A percentile compares a stretch with the other conserved stretches of the same genome.
These are phyloP conservation scores for Striga asiatica DNA, from an alignment of 257 asterid species.

Conservation along the genomic window DNA sequence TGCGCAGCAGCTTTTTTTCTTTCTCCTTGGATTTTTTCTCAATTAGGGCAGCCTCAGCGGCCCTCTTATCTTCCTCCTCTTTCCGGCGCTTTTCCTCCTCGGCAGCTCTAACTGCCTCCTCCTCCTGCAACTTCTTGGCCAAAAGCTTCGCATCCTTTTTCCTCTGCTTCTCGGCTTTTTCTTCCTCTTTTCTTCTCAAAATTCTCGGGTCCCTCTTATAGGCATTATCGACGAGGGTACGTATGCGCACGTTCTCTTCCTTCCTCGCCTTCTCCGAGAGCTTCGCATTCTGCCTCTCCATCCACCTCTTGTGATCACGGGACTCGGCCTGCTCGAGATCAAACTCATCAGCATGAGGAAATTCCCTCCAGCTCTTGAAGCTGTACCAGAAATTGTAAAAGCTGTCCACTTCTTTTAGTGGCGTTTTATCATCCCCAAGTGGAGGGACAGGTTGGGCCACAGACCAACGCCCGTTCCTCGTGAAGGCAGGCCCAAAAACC, in stretches of 20 bases:
- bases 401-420: slow-evolving; percentile 56
- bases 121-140: slow-evolving; percentile 87
- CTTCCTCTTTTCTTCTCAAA: slow-evolving; percentile 68
- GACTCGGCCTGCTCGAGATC: slow-evolving; percentile 93
- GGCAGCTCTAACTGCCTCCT: slow-evolving; percentile 60
- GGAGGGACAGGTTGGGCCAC: slow-evolving; percentile 56
- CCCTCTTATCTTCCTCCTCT: slow-evolving; percentile 66
- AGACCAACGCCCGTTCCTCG: slow-evolving; percentile 99
- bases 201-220: slow-evolving; percentile 84
- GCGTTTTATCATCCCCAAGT: slow-evolving; percentile 67
- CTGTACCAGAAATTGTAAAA: slow-evolving; percentile 86
- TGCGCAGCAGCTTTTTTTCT: slow-evolving; percentile 81
- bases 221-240: slow-evolving; percentile 90
- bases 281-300: slow-evolving; percentile 94
- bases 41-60: slow-evolving; percentile 77
- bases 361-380: slow-evolving; percentile 96
- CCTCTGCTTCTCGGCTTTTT: slow-evolving; percentile 78
- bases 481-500: slow-evolving; percentile 91
- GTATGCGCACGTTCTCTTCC: slow-evolving; percentile 70
- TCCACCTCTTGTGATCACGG: slow-evolving; percentile 93
- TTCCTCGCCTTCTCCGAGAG: slow-evolving; percentile 91
- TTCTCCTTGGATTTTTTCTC: slow-evolving; percentile 71
- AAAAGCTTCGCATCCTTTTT: slow-evolving; percentile 72
- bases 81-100: slow-evolving; percentile 70
- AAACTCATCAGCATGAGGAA: slow-evolving; percentile 94